Conservation (phyloP, 208 protist species). For the Trypanosoma vivax region DNA sequence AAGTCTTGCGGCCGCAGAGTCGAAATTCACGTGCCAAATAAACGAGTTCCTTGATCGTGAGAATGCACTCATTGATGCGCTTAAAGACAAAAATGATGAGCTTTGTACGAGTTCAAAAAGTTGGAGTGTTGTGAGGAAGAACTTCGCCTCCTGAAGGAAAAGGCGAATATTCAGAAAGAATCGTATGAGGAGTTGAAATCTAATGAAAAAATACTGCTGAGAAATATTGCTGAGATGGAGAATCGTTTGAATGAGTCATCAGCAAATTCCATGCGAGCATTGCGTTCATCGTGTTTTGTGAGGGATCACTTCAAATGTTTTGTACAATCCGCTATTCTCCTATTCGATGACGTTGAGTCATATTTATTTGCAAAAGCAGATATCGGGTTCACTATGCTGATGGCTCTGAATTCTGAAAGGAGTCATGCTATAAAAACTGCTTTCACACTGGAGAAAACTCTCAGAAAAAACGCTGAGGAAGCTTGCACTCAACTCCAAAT, state of each 20-base stretch:
- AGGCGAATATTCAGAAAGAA: conserved; percentile 3
- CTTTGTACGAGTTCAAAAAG: neutral
- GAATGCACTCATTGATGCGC: neutral
- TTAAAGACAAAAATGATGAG: conserved; percentile 3
- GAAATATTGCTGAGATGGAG: conserved; percentile 6
- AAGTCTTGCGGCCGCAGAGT: too few species aligned
- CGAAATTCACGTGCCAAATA: too few species aligned
- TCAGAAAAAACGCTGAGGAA: conserved; percentile 2
- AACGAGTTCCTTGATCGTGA: too few species aligned
- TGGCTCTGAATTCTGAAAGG: neutral
- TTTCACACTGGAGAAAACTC: neutral
- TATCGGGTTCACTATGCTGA: conserved; percentile 1
- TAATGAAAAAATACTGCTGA: conserved; percentile 3
- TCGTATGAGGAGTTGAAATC: neutral
- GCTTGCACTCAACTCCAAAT: neutral
- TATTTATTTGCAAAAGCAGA: conserved; percentile 11
- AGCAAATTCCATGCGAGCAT: neutral
- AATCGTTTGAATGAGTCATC: conserved; percentile 5
- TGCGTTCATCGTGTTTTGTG: neutral
- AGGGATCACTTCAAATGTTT: neutral
- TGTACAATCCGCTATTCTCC: neutral
- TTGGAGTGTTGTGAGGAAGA: neutral
- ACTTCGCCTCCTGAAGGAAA: conserved; percentile 6
- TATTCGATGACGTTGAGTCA: conserved; percentile 2
- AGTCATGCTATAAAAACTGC: neutral